Evolutionary conservation across 805 yeast species (phyloP).

Genomic region (Zygosaccharomyces kombuchaensis): DNA sequence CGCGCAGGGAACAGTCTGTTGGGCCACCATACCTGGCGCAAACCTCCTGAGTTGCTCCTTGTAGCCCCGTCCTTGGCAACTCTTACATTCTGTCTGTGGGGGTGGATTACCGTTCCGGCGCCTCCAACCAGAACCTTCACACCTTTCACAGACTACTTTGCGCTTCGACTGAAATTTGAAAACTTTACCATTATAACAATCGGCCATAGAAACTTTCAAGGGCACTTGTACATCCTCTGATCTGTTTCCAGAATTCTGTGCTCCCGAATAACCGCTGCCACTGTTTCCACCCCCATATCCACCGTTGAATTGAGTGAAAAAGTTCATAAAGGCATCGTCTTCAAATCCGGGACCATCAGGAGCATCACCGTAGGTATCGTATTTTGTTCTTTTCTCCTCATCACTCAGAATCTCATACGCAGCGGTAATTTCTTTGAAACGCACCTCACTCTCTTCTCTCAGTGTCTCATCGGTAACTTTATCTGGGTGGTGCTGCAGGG

Average conservation of each 20-base stretch:
- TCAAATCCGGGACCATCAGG: conserved; percentile 44
- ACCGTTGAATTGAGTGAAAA: conserved; percentile 39
- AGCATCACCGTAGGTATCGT: conserved; percentile 52
- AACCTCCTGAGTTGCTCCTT: conserved; percentile 56
- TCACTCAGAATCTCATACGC: conserved; percentile 84
- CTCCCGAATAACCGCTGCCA: background rate
- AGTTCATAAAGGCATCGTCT: conserved; percentile 74
- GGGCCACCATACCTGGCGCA: conserved; percentile 72
- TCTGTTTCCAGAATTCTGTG: conserved; percentile 3
- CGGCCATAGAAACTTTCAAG: conserved; percentile 63
- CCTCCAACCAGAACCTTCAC: conserved; percentile 75
- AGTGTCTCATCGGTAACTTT: conserved; percentile 63
- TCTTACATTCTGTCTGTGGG: conserved; percentile 52
- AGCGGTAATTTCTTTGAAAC: conserved; percentile 76
- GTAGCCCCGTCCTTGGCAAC: conserved; percentile 71
- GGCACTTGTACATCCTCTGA: conserved; percentile 48
- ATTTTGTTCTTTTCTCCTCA: conserved; percentile 53
- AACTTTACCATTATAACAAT: conserved; percentile 74
- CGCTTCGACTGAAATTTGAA: conserved; percentile 70
- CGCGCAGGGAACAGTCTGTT: conserved; percentile 55
- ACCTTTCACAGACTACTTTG: conserved; percentile 63
- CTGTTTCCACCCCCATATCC: background rate
- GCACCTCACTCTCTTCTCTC: conserved; percentile 65
- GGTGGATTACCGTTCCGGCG: conserved; percentile 30
- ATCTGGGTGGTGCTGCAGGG: conserved; percentile 84